These are phyloP conservation scores for Barbarea vulgaris DNA, from an alignment of 345 rosid species.

Conservation along the genomic window DNA sequence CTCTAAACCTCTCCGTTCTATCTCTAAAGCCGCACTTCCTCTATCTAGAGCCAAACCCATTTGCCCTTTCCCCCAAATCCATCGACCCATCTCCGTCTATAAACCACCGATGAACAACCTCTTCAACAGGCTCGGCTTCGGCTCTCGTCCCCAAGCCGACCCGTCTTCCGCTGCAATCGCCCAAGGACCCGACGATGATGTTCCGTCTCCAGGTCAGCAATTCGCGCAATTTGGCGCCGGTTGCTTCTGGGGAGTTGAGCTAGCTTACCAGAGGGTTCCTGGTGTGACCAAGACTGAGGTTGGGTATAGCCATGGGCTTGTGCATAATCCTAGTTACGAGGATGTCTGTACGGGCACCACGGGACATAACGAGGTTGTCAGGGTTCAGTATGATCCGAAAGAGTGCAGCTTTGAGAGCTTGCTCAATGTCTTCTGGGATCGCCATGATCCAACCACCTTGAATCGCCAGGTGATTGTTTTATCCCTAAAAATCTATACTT, in stretches of 20 bases:
- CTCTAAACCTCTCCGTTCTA: constrained; percentile 23
- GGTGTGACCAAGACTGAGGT: constrained; percentile 81
- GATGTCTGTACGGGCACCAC: constrained; percentile 73
- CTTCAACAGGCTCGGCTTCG: constrained; percentile 40
- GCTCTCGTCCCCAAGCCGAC: constrained; percentile 40
- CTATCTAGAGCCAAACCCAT: constrained; percentile 26
- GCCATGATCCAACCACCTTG: constrained; percentile 80
- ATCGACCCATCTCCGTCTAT: constrained; percentile 36
- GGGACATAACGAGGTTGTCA: constrained; percentile 77
- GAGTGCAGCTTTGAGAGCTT: constrained; percentile 55
- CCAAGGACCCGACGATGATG: constrained; percentile 64
- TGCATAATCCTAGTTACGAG: constrained; percentile 62
- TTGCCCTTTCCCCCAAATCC: constrained; percentile 31
- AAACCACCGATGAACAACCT: constrained; percentile 43
- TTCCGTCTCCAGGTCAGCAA: constrained; percentile 52
- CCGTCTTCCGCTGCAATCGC: constrained; percentile 49
- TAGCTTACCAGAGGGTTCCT: constrained; percentile 70
- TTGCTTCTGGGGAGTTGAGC: constrained; percentile 94
- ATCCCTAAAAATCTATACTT: constrained; percentile 4
- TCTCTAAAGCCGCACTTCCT: constrained; percentile 32
- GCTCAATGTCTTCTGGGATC: constrained; percentile 74
- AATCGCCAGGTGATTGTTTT: constrained; percentile 71
- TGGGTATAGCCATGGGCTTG: constrained; percentile 82
- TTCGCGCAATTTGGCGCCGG: constrained; percentile 91
- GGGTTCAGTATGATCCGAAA: constrained; percentile 78